Evolutionary conservation across 352 stramenopile species (phyloP).

Genomic region (Globisporangium megalacanthum): DNA sequence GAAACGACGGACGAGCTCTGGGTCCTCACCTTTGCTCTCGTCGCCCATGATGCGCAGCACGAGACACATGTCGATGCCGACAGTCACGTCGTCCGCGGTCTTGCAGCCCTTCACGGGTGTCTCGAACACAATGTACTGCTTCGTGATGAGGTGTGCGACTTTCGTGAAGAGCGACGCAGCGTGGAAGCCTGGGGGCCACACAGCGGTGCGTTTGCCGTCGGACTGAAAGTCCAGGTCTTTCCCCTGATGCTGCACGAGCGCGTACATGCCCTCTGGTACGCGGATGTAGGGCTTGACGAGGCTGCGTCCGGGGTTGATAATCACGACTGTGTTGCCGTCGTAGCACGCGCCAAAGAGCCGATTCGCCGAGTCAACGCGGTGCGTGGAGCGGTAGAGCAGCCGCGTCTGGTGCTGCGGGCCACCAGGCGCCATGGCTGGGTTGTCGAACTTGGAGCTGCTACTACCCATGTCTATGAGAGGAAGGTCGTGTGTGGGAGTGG

Average conservation of each 20-base stretch:
- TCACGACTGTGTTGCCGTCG: conserved; percentile 76
- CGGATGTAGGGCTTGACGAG: conserved; percentile 76
- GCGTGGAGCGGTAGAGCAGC: conserved; percentile 57
- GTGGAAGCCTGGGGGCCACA: conserved; percentile 83
- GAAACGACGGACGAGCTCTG: conserved; percentile 78
- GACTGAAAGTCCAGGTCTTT: conserved; percentile 57
- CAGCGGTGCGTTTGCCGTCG: conserved; percentile 36
- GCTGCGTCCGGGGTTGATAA: conserved; percentile 59
- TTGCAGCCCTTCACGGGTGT: conserved; percentile 87
- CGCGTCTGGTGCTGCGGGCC: conserved; percentile 27
- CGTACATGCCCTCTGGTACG: conserved; percentile 86
- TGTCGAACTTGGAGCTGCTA: too few species aligned
- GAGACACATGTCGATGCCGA: conserved; percentile 85
- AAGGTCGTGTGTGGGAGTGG: too few species aligned
- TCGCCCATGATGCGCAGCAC: conserved; percentile 89
- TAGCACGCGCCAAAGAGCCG: conserved; percentile 74
- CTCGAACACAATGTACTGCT: conserved; percentile 86
- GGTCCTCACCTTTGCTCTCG: conserved; percentile 74
- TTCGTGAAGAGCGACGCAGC: conserved; percentile 68
- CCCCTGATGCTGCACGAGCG: conserved; percentile 82
- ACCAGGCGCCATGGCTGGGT: not conserved
- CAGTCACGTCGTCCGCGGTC: conserved; percentile 84
- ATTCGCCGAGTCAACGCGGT: conserved; percentile 63
- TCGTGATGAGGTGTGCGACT: conserved; percentile 84
- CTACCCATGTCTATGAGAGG: too few species aligned